A percentile compares a stretch with the other conserved stretches of the same genome.
phyloP scores from a whole-genome alignment of 2,329 filamentous ascomycete genomes.

The Xylariales sp. region DNA sequence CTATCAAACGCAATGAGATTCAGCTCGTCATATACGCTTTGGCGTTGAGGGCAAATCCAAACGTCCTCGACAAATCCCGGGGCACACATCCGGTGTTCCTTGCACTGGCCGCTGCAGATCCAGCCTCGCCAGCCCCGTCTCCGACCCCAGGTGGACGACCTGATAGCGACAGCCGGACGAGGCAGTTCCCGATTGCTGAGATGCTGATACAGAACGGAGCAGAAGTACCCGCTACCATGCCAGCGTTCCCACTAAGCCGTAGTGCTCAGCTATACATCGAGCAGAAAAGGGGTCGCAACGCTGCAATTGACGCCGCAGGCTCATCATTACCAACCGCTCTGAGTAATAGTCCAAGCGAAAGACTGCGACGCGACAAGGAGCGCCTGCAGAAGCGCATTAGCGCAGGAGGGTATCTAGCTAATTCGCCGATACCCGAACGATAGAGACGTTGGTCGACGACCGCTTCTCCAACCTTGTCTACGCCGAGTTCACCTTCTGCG shows the following conservation, averaged over 20 bases:
- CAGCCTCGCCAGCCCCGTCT: conserved; percentile 62
- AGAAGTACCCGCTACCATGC: conserved; percentile 69
- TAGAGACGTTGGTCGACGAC: conserved; percentile 30
- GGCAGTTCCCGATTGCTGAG: conserved; percentile 85
- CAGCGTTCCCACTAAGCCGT: conserved; percentile 77
- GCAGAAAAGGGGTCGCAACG: conserved; percentile 57
- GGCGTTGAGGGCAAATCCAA: conserved; percentile 81
- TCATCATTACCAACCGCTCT: conserved; percentile 48
- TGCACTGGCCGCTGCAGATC: conserved; percentile 87
- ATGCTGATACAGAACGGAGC: conserved; percentile 90
- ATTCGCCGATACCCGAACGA: conserved; percentile 55
- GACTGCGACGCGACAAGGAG: conserved; percentile 59
- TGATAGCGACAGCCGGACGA: conserved; percentile 43
- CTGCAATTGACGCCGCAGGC: conserved; percentile 33
- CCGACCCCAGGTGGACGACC: conserved; percentile 36
- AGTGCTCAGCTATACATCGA: conserved; percentile 82
- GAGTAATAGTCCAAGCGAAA: conserved; percentile 37
- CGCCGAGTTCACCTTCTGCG: conserved; percentile 15
- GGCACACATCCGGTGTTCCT: conserved; percentile 87
- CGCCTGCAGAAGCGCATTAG: conserved; percentile 75
- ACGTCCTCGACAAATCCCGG: conserved; percentile 77
- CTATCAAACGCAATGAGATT: conserved; percentile 94
- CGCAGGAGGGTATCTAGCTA: conserved; percentile 68
- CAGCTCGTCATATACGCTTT: conserved; percentile 88
- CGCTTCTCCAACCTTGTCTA: conserved; percentile 13